Percentiles rank a stretch among this genome's conserved stretches.
phyloP scores from a whole-genome alignment of 208 protist species.

The Wallacemonas rigidus region DNA sequence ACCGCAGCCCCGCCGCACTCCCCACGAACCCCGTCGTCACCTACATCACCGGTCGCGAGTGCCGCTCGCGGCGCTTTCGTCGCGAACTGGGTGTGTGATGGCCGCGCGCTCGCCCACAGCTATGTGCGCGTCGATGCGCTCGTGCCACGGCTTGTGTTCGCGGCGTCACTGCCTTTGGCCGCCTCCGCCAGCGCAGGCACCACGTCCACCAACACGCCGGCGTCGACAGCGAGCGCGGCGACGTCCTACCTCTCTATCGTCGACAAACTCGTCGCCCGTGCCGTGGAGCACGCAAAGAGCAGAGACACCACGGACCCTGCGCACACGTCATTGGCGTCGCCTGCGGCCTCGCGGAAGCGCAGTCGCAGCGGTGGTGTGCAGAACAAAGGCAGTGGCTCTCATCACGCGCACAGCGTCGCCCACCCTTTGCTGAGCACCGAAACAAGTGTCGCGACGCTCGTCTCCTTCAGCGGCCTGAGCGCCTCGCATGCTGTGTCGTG shows the following conservation, averaged over 20 bases:
- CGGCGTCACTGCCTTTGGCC: slow-evolving; percentile 15
- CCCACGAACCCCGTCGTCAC: background rate
- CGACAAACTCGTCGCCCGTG: slow-evolving; percentile 7
- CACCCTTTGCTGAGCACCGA: slow-evolving; percentile 3
- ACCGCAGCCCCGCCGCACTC: background rate
- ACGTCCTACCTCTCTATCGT: slow-evolving; percentile 15
- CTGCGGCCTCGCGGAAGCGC: slow-evolving; percentile 1
- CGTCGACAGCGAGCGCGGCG: background rate
- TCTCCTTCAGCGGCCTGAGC: slow-evolving; percentile 12
- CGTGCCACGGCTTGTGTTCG: slow-evolving; percentile 16
- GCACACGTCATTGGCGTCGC: background rate
- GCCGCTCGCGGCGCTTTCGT: background rate
- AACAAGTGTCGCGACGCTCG: background rate
- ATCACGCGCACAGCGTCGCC: background rate
- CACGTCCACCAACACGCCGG: slow-evolving; percentile 13
- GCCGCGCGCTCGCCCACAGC: slow-evolving; percentile 16
- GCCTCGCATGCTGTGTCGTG: background rate
- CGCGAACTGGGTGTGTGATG: background rate
- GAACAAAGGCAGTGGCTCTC: no score
- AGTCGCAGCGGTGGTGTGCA: background rate
- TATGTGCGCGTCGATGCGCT: slow-evolving; percentile 32
- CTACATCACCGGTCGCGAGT: background rate
- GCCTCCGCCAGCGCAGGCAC: background rate
- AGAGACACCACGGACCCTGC: background rate
- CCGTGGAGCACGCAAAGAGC: background rate